These are phyloP conservation scores for Termitomyces sp. DNA, from an alignment of 768 basidiomycete species.

Conservation along the genomic window DNA sequence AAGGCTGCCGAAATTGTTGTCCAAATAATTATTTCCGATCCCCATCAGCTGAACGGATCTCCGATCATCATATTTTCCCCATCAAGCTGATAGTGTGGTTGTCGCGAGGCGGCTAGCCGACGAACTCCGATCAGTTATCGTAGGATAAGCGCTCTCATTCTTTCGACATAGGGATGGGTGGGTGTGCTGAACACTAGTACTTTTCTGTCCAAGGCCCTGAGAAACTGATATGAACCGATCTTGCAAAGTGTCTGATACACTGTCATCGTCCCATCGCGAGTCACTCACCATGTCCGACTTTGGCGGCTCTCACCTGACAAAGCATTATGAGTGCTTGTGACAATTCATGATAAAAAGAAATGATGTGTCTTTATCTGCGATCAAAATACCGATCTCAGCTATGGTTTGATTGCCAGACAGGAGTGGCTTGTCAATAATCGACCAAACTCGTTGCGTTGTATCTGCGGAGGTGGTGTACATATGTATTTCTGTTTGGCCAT, in stretches of 20 bases:
- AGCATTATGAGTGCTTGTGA: conserved; percentile 6
- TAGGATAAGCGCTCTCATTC: conserved; percentile 9
- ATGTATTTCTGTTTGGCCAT: not conserved
- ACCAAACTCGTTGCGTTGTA: not conserved
- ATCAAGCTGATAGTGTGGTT: conserved; percentile 3
- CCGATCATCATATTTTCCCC: conserved; percentile 10
- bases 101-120: conserved; percentile 8
- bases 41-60: conserved; percentile 13
- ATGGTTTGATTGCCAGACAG: conserved; percentile 10
- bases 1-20: conserved; percentile 6
- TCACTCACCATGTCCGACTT: conserved; percentile 5
- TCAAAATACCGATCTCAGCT: conserved; percentile 3
- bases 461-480: conserved; percentile 1
- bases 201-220: not conserved
- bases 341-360: conserved; percentile 6
- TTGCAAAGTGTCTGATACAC: not conserved
- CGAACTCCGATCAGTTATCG: conserved; percentile 14
- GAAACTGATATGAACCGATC: conserved; percentile 3
- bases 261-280: not conserved
- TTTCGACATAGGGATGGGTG: conserved; percentile 5
- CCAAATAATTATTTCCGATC: conserved; percentile 9
- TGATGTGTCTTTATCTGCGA: conserved; percentile 13
- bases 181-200: not conserved
- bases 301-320: conserved; percentile 6
- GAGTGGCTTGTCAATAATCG: not conserved